Percentiles rank a stretch among this genome's conserved stretches.
phyloP scores from a whole-genome alignment of 139 green algal genomes.

The Desmodesmus armatus region DNA sequence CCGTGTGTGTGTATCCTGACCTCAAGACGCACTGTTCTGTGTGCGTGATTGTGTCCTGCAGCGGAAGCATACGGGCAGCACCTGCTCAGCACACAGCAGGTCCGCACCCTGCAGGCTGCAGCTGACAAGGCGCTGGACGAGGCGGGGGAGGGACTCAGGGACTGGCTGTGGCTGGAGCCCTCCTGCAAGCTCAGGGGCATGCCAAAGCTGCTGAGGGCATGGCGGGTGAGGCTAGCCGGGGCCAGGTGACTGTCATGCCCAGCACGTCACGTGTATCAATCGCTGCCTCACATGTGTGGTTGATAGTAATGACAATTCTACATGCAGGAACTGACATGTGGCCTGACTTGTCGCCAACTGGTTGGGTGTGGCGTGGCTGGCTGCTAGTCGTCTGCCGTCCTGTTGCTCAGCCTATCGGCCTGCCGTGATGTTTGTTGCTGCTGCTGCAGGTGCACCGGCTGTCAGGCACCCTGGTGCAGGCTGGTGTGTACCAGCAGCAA shows the following conservation, averaged over 20 bases:
- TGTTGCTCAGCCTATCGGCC: background rate
- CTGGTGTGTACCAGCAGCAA: conserved; percentile 1
- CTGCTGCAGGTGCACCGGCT: conserved; percentile 21
- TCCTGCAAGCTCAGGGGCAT: conserved; percentile 24
- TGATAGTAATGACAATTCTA: too few species aligned
- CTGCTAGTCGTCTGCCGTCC: too few species aligned
- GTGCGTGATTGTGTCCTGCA: too few species aligned
- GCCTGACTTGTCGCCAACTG: background rate
- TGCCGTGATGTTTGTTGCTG: background rate
- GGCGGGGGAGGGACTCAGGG: background rate
- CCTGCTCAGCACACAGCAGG: conserved; percentile 34
- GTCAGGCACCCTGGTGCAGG: conserved; percentile 32
- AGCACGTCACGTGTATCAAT: too few species aligned
- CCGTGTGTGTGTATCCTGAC: background rate
- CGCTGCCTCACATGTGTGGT: too few species aligned
- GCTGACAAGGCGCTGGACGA: conserved; percentile 38
- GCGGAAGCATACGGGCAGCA: conserved; percentile 8
- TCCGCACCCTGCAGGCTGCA: conserved; percentile 31
- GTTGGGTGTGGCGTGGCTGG: too few species aligned
- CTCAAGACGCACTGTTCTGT: background rate
- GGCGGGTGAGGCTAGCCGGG: background rate
- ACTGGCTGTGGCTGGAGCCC: conserved; percentile 34
- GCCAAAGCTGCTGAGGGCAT: background rate
- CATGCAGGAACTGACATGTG: too few species aligned
- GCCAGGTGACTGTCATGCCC: too few species aligned